Evolutionary conservation across 2,329 filamentous ascomycete species (phyloP), one percentile per base, ranked within the genome.

Genomic region (Pseudogymnoascus sp.): DNA sequence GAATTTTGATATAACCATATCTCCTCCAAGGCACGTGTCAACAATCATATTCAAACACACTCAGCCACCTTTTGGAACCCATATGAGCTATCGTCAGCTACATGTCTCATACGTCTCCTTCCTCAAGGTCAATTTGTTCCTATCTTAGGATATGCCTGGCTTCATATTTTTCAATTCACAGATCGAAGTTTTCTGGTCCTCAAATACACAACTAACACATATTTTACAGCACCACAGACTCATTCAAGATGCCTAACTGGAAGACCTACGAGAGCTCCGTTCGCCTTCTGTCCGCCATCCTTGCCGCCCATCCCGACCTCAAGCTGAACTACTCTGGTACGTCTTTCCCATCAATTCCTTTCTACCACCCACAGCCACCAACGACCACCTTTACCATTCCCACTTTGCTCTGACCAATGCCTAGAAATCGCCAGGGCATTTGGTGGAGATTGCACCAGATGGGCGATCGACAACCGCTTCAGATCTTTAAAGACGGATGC

Each of bases 271-370:
- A 87, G 71, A 77, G 81, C 0, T 82, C 84, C 66, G 79, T 80
- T 18, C 83, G 85, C 52, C 79, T 87, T 36, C 75, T 87, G 2
- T 80, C 83, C 1, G 84, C 85, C 4, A 80, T 87, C 25, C 74
- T 87, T 0, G 85, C 84, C 0, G 82, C 83, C 2, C 78, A 82
- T 61, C 80, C 80, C 0, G 74, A 75, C 0, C 68, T 82, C 0
- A 83, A 80, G 64, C 79, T 86, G 60, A 83, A 87, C 70, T 86
- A 82, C 71, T 82, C 80, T 68, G 83, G 85, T 87, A 79, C 75
- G 82, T 68, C 4, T 12, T 42, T 59, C 62, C 21, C 65, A 64
- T 61, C 61, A 31, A 59, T 15, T 42, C 15, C 13, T 60, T 27
- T 18, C 15, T 29, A 45, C 36, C 31, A 60, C 29, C 61, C 61